These are phyloP conservation scores for Aristolochia fimbriata DNA, from an alignment of 164 flowering plant genomes.

Conservation along the genomic window DNA sequence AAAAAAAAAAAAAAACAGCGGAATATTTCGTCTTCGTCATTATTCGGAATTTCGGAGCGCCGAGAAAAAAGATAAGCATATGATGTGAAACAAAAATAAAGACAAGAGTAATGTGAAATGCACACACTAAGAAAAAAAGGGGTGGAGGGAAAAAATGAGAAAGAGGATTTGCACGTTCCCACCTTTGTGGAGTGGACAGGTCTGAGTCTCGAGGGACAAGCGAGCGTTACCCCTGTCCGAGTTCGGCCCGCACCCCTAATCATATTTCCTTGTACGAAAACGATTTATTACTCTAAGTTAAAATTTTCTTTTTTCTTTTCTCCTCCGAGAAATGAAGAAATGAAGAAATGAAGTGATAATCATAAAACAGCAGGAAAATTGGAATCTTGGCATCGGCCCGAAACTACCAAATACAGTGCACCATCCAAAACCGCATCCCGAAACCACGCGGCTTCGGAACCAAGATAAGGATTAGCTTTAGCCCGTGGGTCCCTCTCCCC, in stretches of 20 bases:
- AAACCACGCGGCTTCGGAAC: not conserved
- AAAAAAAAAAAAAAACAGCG: not conserved
- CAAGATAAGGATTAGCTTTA: not conserved
- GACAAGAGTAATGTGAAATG: not conserved
- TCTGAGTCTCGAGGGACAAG: not conserved
- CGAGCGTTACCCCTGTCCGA: not conserved
- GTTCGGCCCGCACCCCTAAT: conserved; percentile 3
- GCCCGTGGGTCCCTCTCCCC: no score
- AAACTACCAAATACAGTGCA: not conserved
- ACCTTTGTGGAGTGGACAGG: conserved; percentile 10
- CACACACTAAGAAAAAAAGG: not conserved
- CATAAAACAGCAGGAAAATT: no score
- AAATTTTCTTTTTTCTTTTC: no score
- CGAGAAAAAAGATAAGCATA: no score
- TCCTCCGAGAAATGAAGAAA: no score
- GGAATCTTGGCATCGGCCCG: no score
- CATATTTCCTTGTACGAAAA: not conserved
- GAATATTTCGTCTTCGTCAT: conserved; percentile 1
- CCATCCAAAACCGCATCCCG: not conserved
- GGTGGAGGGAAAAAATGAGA: not conserved
- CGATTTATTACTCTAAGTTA: no score
- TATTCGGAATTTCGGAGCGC: not conserved
- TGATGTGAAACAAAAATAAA: not conserved
- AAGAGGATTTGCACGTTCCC: conserved; percentile 4
- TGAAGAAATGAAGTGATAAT: no score